Base-by-base conservation (phyloP, 768 basidiomycete genomes). In the Kwoniella shandongensis region DNA sequence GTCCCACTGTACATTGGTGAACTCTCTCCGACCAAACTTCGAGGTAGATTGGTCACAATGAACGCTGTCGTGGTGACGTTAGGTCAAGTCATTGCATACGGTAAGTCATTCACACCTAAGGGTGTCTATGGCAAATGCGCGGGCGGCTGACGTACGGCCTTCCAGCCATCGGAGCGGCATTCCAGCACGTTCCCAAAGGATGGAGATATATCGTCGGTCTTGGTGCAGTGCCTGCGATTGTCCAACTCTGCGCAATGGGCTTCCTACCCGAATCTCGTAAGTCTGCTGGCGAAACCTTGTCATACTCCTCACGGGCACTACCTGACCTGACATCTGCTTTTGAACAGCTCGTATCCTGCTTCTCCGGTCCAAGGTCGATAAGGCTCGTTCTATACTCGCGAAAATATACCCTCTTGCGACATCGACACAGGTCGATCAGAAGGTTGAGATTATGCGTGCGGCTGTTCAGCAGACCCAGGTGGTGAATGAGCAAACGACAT, bases 201-300 rank as follows among this genome's bases (percentile, higher is more conserved):
- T 91, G 89, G 89, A 78, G 89, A 49, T 90, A 84, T 84, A 88
- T 89, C 86, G 86, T 88, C 15, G 89, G 87, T 3, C 77, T 90
- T 2, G 87, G 88, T 13, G 83, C 83, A 29, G 32, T 59, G 12
- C 58, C 54, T 25, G 59, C 56, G 0, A 38, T 66, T 2, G 54
- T 88, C 4, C 88, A 89, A 67, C 78, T 85, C 35, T 41, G 81
- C 2, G 76, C 84, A 51, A 69, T 89, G 48, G 78, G 83, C 52
- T 84, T 86, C 70, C 78, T 89, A 3, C 89, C 89, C 2, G 89
- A 91, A 75, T 86, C 86, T 45, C 89, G 87, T 88, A 59, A 71
- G 86, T 80, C 7, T n/a, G 5, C 20, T 25, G 7, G 8, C 26
- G 10, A n/a, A 12, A 2, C n/a, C n/a, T n/a, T n/a, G n/a, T n/a